Base-by-base conservation (phyloP, 2,329 filamentous ascomycete genomes). In the Ascochyta koolunga region DNA sequence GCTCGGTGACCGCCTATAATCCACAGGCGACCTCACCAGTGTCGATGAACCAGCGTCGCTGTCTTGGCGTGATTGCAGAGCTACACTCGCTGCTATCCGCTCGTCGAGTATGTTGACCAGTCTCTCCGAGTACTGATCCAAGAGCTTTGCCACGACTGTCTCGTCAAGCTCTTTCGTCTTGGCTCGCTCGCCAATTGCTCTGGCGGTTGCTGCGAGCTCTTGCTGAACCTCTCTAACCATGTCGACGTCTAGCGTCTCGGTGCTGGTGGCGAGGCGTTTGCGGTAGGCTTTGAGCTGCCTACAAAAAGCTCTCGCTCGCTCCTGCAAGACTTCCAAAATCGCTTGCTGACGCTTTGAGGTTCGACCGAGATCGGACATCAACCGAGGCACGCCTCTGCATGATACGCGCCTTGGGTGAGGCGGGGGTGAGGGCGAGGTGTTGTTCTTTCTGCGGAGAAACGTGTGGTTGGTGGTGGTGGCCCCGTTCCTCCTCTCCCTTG, bases 81-180 rank as follows among this genome's bases (percentile, higher is more conserved):
- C 74, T 15, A 78, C 70, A 11, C 70, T 73, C 24, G 70, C 75
- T 21, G 73, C 72, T 37, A 91, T 80, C 70, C 89, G 89, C 71
- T 91, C 86, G 60, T 92, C 89, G 38, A 93, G 79, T 73, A 91
- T 80, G 39, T 80, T 84, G 5, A 91, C 85, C 41, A 93, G 77
- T 55, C 86, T 82, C 66, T 91, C 88, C 2, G 88, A 90, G 66
- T 91, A 91, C 73, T 90, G 85, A 61, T 91, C 89, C 7, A 93
- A 77, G 38, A 92, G 75, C 43, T 86, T 87, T 35, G 72, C 68
- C 69, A 80, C 74, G 5, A 69, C 69, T 2, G 66, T 70, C 60
- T 80, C 78, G 48, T 79, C 76, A n/a, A 79, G 54, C 5, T 64
- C 64, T 31, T 73, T 77, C 11, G 69, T 68, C 38, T 76, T 76